phyloP scores from a whole-genome alignment of 2,329 filamentous ascomycete species.

The Penicillium sp. region DNA sequence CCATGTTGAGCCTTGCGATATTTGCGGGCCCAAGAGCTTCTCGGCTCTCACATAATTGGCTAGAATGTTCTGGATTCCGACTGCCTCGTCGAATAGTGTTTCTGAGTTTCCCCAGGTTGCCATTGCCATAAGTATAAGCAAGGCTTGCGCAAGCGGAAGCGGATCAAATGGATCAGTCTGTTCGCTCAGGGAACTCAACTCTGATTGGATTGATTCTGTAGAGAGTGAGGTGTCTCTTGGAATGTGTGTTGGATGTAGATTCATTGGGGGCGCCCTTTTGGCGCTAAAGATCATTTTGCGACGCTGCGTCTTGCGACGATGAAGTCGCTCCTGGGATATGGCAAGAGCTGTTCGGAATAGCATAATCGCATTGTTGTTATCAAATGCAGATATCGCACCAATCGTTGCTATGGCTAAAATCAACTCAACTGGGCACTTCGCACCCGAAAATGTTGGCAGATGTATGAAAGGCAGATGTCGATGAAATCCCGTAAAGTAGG shows the following conservation, averaged over 20 bases:
- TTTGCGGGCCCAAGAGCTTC: conserved; percentile 18
- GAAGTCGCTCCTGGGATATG: not conserved
- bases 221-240: not conserved
- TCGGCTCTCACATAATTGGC: conserved; percentile 29
- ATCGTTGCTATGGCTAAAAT: conserved; percentile 69
- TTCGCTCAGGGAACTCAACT: not conserved
- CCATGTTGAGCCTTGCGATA: conserved; percentile 17
- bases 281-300: not conserved
- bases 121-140: conserved; percentile 21
- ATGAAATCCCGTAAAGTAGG: conserved; percentile 68
- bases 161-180: not conserved
- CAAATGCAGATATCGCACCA: conserved; percentile 50
- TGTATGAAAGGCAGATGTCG: conserved; percentile 65
- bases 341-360: conserved; percentile 7
- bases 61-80: conserved; percentile 30
- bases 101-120: conserved; percentile 30
- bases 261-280: not conserved
- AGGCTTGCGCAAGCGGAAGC: conserved; percentile 13
- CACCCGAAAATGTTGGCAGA: conserved; percentile 64
- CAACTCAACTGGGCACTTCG: conserved; percentile 65
- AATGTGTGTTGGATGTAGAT: not conserved
- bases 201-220: not conserved
- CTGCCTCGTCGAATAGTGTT: conserved; percentile 27
- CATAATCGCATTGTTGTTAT: conserved; percentile 26
- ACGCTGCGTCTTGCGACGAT: conserved; percentile 1